Conservation (phyloP, 306 rosid genomes). For the Pachyrhizus erosus region DNA sequence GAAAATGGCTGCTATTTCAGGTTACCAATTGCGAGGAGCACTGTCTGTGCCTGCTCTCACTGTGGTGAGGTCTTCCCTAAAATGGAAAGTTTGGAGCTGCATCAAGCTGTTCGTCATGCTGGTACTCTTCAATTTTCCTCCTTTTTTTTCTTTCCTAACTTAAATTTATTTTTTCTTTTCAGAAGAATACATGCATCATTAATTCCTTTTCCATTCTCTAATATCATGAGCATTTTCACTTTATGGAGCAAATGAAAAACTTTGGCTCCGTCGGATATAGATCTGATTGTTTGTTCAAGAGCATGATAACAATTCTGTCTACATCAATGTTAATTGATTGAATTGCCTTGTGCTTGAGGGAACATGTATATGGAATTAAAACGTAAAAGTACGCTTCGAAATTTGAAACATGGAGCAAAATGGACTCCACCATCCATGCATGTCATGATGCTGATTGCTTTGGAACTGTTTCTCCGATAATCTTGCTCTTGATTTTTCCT, state of each 20-base stretch:
- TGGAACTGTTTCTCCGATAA: slow-evolving; percentile 27
- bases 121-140: slow-evolving; percentile 52
- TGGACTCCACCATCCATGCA: slow-evolving; percentile 48
- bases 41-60: slow-evolving; percentile 77
- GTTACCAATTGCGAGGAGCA: slow-evolving; percentile 76
- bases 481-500: slow-evolving; percentile 29
- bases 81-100: slow-evolving; percentile 87
- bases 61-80: slow-evolving; percentile 95
- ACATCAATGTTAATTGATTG: slow-evolving; percentile 15
- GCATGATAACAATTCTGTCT: slow-evolving; percentile 29
- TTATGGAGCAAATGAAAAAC: slow-evolving; percentile 32
- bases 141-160: too few relatives aligned
- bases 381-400: slow-evolving; percentile 41
- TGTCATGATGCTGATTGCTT: slow-evolving; percentile 28
- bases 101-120: slow-evolving; percentile 93
- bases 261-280: neutral
- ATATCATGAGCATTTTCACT: slow-evolving; percentile 5
- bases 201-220: neutral
- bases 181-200: slow-evolving; percentile 11
- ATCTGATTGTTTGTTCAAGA: slow-evolving; percentile 19
- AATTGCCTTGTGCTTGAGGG: slow-evolving; percentile 25
- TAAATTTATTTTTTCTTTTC: too few relatives aligned
- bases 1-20: slow-evolving; percentile 45
- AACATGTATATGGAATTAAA: slow-evolving; percentile 38
- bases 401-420: slow-evolving; percentile 31